These are phyloP conservation scores for Hypericum perforatum DNA, from an alignment of 345 rosid genomes.

Conservation along the genomic window DNA sequence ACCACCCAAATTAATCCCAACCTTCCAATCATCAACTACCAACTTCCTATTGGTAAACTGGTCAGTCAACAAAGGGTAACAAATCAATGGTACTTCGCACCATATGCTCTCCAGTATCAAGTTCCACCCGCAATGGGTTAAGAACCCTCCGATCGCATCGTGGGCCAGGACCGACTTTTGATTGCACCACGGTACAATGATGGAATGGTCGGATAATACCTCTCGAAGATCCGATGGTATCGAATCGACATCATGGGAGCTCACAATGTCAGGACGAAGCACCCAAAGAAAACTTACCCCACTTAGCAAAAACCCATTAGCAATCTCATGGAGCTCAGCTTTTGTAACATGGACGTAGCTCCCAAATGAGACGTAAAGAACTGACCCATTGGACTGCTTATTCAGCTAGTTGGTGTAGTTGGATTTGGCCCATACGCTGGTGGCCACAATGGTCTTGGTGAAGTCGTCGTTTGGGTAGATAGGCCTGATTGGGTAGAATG, in stretches of 20 bases:
- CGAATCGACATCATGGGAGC: constrained; percentile 44
- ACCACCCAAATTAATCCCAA: constrained; percentile 51
- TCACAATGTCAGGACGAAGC: constrained; percentile 64
- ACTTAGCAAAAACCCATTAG: constrained; percentile 44
- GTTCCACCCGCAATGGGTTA: constrained; percentile 86
- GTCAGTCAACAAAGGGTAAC: constrained; percentile 66
- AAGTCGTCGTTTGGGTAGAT: constrained; percentile 42
- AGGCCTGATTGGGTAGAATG: constrained; percentile 71
- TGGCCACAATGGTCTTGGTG: constrained; percentile 36
- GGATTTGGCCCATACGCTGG: constrained; percentile 77
- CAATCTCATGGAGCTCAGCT: constrained; percentile 46
- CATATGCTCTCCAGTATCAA: constrained; percentile 61
- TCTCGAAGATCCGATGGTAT: constrained; percentile 37
- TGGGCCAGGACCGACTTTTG: constrained; percentile 53
- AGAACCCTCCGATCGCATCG: constrained; percentile 60
- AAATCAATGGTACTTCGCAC: constrained; percentile 58
- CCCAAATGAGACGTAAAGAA: constrained; percentile 64
- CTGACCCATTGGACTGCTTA: constrained; percentile 47
- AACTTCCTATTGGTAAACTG: constrained; percentile 75
- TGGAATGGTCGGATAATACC: constrained; percentile 30
- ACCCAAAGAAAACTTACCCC: constrained; percentile 72
- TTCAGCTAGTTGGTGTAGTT: constrained; percentile 80
- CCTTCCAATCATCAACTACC: constrained; percentile 74
- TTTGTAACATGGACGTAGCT: constrained; percentile 64
- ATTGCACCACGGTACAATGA: constrained; percentile 68